phyloP scores from a whole-genome alignment of 208 protist genomes.

The Angomonas desouzai region DNA sequence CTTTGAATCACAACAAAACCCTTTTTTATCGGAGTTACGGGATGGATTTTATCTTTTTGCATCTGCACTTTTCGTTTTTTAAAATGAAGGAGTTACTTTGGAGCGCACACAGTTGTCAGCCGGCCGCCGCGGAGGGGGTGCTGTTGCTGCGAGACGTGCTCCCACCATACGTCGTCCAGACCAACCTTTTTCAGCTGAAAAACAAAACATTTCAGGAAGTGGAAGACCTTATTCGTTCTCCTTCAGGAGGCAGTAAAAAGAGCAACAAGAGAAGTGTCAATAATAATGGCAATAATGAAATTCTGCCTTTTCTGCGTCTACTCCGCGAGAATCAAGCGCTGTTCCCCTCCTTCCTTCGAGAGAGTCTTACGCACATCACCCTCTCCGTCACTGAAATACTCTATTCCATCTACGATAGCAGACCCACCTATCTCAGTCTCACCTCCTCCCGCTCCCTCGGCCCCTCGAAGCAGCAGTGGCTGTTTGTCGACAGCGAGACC shows the following conservation, averaged over 20 bases:
- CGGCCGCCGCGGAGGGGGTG: background rate
- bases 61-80: background rate
- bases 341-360: background rate
- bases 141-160: slow-evolving; percentile 3
- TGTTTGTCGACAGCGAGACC: background rate
- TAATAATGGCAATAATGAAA: background rate
- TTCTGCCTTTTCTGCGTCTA: background rate
- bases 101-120: background rate
- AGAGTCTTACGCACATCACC: background rate
- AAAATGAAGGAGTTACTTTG: background rate
- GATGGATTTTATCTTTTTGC: slow-evolving; percentile 3
- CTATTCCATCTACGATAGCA: background rate
- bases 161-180: background rate
- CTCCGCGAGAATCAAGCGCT: background rate
- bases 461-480: background rate
- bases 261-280: too few species aligned
- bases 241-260: too few species aligned
- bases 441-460: background rate
- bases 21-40: background rate
- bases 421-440: background rate
- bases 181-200: background rate
- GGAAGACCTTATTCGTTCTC: too few species aligned
- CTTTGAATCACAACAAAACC: background rate
- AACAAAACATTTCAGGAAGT: background rate
- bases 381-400: background rate